Conservation (phyloP, 441 rosid species). For the Erodium texanum region DNA sequence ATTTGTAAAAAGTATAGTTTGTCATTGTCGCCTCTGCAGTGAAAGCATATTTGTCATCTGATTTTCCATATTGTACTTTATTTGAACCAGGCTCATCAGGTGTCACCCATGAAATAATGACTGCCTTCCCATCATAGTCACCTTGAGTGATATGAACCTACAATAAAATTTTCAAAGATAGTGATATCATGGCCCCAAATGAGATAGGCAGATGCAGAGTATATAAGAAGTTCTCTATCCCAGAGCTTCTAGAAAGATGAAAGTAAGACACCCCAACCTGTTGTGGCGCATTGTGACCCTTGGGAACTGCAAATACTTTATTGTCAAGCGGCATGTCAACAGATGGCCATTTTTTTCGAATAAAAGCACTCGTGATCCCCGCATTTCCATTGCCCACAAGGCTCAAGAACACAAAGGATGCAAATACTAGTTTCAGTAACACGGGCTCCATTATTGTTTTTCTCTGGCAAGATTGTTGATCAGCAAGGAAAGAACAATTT, state of each 20-base stretch:
- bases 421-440: constrained; percentile 23
- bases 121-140: constrained; percentile 83
- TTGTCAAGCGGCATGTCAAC: constrained; percentile 52
- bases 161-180: constrained; percentile 7
- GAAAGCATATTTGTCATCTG: constrained; percentile 37
- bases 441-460: constrained; percentile 24
- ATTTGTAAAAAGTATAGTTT: constrained; percentile 70
- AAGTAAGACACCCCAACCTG: constrained; percentile 29
- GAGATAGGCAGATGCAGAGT: too few species aligned
- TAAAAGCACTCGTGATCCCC: constrained; percentile 41
- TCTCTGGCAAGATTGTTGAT: constrained; percentile 17
- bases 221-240: not conserved
- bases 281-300: constrained; percentile 64
- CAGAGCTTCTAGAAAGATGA: not conserved
- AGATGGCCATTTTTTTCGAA: constrained; percentile 58
- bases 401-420: constrained; percentile 32
- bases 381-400: constrained; percentile 28
- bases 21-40: constrained; percentile 50
- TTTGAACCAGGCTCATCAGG: constrained; percentile 63
- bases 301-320: constrained; percentile 45
- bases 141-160: constrained; percentile 97
- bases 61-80: constrained; percentile 48
- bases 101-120: constrained; percentile 86
- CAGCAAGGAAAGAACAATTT: constrained; percentile 19
- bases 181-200: too few species aligned